These are phyloP conservation scores for Bothia castanella DNA, from an alignment of 1,284 basidiomycete genomes.

Conservation along the genomic window DNA sequence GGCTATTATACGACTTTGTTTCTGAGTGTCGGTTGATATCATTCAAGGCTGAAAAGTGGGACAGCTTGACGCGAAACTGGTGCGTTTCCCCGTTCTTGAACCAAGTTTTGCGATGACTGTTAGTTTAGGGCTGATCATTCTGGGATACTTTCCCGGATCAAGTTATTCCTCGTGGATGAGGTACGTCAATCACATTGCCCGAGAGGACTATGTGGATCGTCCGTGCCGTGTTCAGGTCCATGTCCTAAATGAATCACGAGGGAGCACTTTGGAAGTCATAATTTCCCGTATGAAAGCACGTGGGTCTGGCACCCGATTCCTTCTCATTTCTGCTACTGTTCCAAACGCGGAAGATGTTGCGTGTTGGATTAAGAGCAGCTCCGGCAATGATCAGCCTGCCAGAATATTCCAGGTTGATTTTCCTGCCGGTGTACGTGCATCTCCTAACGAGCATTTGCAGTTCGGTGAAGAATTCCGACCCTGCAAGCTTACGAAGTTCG, in stretches of 20 bases:
- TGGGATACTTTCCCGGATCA: slow-evolving; percentile 63
- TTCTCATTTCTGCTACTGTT: slow-evolving; percentile 90
- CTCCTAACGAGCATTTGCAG: slow-evolving; percentile 38
- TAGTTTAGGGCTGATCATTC: slow-evolving; percentile 58
- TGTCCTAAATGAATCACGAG: slow-evolving; percentile 84
- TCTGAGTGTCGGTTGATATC: slow-evolving; percentile 7
- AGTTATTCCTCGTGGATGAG: slow-evolving; percentile 88
- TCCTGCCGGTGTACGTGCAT: background rate
- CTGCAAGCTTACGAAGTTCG: slow-evolving; percentile 72
- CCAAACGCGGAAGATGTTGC: slow-evolving; percentile 93
- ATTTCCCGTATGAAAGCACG: slow-evolving; percentile 87
- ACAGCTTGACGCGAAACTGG: slow-evolving; percentile 85
- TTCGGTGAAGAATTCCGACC: slow-evolving; percentile 91
- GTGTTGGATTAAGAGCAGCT: slow-evolving; percentile 70
- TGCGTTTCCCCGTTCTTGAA: slow-evolving; percentile 36
- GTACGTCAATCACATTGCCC: slow-evolving; percentile 37
- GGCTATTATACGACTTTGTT: slow-evolving; percentile 8
- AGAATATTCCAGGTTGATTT: slow-evolving; percentile 64
- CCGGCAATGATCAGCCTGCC: slow-evolving; percentile 46
- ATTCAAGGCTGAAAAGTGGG: slow-evolving; percentile 88
- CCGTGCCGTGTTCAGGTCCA: slow-evolving; percentile 62
- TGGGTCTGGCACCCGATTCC: slow-evolving; percentile 69
- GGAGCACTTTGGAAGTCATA: slow-evolving; percentile 90
- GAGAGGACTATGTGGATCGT: background rate
- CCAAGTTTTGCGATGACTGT: slow-evolving; percentile 11